Evolutionary conservation across 1,284 basidiomycete genomes (phyloP), one percentile per base, ranked within the genome.

Genomic region (Trametes hirsuta): DNA sequence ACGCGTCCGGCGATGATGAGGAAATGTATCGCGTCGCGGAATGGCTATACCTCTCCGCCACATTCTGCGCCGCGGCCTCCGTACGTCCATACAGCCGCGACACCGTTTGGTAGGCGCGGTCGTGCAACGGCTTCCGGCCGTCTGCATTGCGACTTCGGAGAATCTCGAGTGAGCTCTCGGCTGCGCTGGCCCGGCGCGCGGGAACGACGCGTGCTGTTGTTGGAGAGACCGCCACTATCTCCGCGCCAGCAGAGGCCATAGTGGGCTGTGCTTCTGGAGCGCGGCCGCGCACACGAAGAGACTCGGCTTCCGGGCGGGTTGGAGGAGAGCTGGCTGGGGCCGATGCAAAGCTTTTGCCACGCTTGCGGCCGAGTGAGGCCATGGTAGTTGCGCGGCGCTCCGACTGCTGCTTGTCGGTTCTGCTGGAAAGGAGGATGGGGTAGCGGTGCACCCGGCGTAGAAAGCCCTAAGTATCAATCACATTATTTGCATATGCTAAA

Each of bases 381-480:
- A 60, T 57, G 4, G 44, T 30, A 8, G 30, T 39, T 2, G 51
- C 40, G 3, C 50, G 64, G 3, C 53, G 55, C 6, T 67, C 65
- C 1, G 25, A 40, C n/a, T 47, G 47, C 21, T 55, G 61, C 15
- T 64, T 59, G 8, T 51, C 44, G 48, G n/a, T 41, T 39, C 34
- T 47, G 24, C 47, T 68, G 24, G 50, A 56, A 35, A 88, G 77
- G 44, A 92, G 81, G 40, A 97, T 79, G 0, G 97, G 97, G 83
- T 93, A 99, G 15, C 95, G 87, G 72, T 98, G 94, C 0, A 98
- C 90, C 40, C 97, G 82, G 6, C 94, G 87, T 12, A 99, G 80
- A 71, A 98, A 99, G 0, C 95, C 96, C 90, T 91, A 59, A 55
- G n/a, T 37, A 47, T 4, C 5, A 12, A 3, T 42, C 35, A 34